These are phyloP conservation scores for Monilinia fructicola DNA, from an alignment of 2,329 filamentous ascomycete species.

Conservation along the genomic window DNA sequence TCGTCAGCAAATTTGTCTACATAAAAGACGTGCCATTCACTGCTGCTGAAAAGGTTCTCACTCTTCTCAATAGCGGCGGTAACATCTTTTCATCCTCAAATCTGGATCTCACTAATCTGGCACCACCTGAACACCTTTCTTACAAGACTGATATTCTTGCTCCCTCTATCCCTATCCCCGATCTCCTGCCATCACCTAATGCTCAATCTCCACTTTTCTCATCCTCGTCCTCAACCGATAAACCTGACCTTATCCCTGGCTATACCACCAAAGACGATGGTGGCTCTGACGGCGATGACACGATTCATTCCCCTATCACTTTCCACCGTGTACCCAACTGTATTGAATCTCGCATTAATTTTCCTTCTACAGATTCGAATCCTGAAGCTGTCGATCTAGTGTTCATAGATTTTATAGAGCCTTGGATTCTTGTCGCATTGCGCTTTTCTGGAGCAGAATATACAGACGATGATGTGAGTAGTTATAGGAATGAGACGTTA, in stretches of 20 bases:
- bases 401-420: conserved; percentile 88
- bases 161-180: conserved; percentile 21
- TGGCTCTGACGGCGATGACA: conserved; percentile 85
- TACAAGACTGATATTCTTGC: conserved; percentile 28
- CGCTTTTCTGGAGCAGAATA: conserved; percentile 58
- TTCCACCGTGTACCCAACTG: conserved; percentile 82
- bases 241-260: conserved; percentile 57
- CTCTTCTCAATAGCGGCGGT: conserved; percentile 55
- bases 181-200: conserved; percentile 1
- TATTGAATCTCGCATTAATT: conserved; percentile 67
- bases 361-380: conserved; percentile 51
- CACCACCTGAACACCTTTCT: conserved; percentile 39
- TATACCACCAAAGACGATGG: conserved; percentile 89
- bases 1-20: conserved; percentile 74
- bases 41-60: conserved; percentile 68
- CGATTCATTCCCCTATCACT: conserved; percentile 70
- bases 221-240: conserved; percentile 35
- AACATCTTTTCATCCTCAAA: conserved; percentile 44
- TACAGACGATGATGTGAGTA: conserved; percentile 47
- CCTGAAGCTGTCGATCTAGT: conserved; percentile 81
- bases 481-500: conserved; percentile 54
- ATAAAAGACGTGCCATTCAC: conserved; percentile 79
- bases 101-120: conserved; percentile 39
- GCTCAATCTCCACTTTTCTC: conserved; percentile 16
- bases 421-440: conserved; percentile 75